Conservation (phyloP, 768 basidiomycete species). For the Boletus vermiculosoides region DNA sequence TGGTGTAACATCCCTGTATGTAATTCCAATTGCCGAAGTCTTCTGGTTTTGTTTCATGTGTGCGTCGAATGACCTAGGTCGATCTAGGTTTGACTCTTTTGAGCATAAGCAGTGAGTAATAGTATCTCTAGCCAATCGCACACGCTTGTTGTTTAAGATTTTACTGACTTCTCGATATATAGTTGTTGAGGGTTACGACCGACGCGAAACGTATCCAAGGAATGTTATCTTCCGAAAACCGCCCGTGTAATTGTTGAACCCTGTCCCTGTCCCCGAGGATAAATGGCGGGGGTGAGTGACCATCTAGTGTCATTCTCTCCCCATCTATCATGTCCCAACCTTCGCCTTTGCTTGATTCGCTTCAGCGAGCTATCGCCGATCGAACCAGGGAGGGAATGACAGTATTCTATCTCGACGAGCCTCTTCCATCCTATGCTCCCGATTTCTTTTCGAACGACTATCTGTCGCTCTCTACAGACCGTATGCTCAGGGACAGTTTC, state of each 20-base stretch:
- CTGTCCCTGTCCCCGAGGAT: not conserved
- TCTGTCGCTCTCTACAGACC: constrained; percentile 42
- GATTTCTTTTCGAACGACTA: constrained; percentile 53
- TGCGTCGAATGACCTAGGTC: not conserved
- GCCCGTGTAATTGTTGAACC: not conserved
- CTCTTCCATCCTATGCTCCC: constrained; percentile 20
- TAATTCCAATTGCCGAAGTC: not conserved
- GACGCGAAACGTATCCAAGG: not conserved
- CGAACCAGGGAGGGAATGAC: constrained; percentile 10
- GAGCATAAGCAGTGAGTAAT: not conserved
- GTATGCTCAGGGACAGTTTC: constrained; percentile 27
- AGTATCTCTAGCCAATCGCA: not conserved
- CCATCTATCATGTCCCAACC: constrained; percentile 9
- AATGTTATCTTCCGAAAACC: not conserved
- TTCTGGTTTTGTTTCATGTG: constrained; percentile 1
- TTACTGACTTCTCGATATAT: not conserved
- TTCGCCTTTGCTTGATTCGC: constrained; percentile 14
- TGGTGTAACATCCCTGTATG: not conserved
- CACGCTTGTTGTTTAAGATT: not conserved
- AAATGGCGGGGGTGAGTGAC: not conserved
- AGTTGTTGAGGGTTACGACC: not conserved
- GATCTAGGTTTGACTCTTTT: not conserved
- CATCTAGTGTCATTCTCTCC: not conserved
- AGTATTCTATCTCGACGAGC: constrained; percentile 12
- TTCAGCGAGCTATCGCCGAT: constrained; percentile 13